Base-by-base conservation (phyloP, 805 yeast species). In the Candida coquimbonensis region DNA sequence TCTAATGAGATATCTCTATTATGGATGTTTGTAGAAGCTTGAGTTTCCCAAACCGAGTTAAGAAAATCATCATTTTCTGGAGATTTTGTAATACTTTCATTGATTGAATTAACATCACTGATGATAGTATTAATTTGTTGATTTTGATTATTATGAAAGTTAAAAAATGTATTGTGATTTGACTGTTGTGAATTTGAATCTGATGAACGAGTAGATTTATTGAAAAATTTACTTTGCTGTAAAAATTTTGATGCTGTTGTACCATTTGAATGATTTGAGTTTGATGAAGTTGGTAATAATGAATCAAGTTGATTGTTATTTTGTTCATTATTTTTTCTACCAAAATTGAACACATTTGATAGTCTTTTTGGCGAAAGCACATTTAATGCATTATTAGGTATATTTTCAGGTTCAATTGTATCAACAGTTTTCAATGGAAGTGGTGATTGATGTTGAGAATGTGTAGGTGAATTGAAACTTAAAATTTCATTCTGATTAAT, bases 351-450 rank as follows among this genome's bases (percentile, higher is more conserved):
- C 4, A 57, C 63, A 45, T 48, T 57, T 1, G 66, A 62, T 38
- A 63, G 52, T 35, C 63, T 56, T 49, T 61, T 61, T 36, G 65
- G 64, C 9, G 66, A 60, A 38, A 62, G 55, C 5, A 56, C 47
- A 41, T 43, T 55, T 11, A 53, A 48, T 25, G 34, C 4, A 29
- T 48, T 32, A 29, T 11, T 29, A 49, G 45, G 31, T 34, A 40
- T 17, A 17, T 31, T 27, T 16, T 31, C n/a, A 37, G 31, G 13
- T 7, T 39, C 41, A 33, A 33, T 9, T 4, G 31, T 14, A 17
- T 39, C 41, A 29, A 39, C 11, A 29, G 36, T 40, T 42, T 44
- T 29, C 21, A 26, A 24, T 29, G 48, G 13, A 7, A 19, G 7
- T 32, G 39, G 52, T 17, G 33, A 45, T 17, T 37, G 38, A 11